phyloP scores from a whole-genome alignment of 2,329 filamentous ascomycete species.

The Byssochlamys sp. region DNA sequence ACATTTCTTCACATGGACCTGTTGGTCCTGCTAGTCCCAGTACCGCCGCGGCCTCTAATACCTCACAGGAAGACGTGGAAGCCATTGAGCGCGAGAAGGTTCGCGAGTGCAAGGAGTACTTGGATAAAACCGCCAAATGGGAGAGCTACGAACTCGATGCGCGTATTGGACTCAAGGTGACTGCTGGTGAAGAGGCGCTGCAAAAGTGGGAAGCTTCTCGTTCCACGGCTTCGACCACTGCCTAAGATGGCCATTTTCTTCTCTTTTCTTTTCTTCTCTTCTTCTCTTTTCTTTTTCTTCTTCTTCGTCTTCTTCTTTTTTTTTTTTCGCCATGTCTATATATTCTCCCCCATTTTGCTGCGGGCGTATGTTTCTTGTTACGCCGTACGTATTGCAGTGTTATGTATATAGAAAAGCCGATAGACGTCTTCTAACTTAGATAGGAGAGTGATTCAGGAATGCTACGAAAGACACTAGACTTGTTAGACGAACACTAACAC shows the following conservation, averaged over 20 bases:
- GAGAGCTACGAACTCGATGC: conserved; percentile 55
- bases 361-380: not conserved
- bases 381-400: not conserved
- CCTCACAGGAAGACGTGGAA: conserved; percentile 10
- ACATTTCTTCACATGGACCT: conserved; percentile 23
- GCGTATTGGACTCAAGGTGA: conserved; percentile 42
- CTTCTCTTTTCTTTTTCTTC: not conserved
- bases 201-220: conserved; percentile 32
- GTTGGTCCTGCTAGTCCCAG: conserved; percentile 1
- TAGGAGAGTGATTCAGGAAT: not conserved
- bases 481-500: not conserved
- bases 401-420: not conserved
- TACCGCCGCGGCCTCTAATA: conserved; percentile 1
- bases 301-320: not conserved
- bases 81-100: conserved; percentile 33
- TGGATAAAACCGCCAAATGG: conserved; percentile 51
- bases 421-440: not conserved
- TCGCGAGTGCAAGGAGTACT: conserved; percentile 44
- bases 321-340: not conserved
- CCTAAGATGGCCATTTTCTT: not conserved
- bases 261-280: too few relatives aligned
- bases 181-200: conserved; percentile 36
- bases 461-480: not conserved
- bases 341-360: too few relatives aligned
- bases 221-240: conserved; percentile 3